Evolutionary conservation across 495 filamentous ascomycete genomes (phyloP), one percentile per base, ranked within the genome.

Genomic region (Neurospora tetraspora): DNA sequence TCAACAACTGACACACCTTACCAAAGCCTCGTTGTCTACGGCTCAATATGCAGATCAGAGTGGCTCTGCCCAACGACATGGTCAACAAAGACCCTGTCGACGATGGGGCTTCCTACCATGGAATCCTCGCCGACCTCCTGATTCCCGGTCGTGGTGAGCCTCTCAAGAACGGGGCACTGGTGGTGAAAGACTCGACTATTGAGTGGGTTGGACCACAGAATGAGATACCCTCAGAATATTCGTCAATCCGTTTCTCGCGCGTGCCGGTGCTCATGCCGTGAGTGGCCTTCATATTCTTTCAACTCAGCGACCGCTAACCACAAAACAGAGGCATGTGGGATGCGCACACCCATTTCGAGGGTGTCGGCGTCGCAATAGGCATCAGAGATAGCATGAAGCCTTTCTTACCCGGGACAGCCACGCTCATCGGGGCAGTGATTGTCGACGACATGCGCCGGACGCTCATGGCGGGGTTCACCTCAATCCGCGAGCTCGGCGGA

Each of bases 391-490:
- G 23, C 69, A 12, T 69, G 39, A 37, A 39, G 65, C 23, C 39
- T 10, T 74, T 42, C n/a, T 53, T 43, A 42, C 73, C 73, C 37
- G 71, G 72, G 10, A 72, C 45, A 61, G 16, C 39, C 31, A 40
- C 70, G 38, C 71, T 73, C 38, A 59, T 74, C 47, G 70, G 73
- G 16, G 73, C 70, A 11, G 53, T 71, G n/a, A 61, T 71, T n/a
- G 73, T 71, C 61, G 73, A 71, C 27, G 70, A 71, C 37, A 20
- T 71, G 40, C 73, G 71, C 16, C 78, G 83, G 0, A 80, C 84
- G 0, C 71, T 88, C 5, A 80, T 85, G 77, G 79, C 84, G 2
- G 86, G 86, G 0, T 87, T 84, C 75, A 88, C 86, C n/a, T 87
- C 86, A 34, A 73, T 86, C 4, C 82, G 86, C 36, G 86, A 87